Base-by-base conservation (phyloP, 1,284 basidiomycete species). In the Pyrrhoderma lamaoense region DNA sequence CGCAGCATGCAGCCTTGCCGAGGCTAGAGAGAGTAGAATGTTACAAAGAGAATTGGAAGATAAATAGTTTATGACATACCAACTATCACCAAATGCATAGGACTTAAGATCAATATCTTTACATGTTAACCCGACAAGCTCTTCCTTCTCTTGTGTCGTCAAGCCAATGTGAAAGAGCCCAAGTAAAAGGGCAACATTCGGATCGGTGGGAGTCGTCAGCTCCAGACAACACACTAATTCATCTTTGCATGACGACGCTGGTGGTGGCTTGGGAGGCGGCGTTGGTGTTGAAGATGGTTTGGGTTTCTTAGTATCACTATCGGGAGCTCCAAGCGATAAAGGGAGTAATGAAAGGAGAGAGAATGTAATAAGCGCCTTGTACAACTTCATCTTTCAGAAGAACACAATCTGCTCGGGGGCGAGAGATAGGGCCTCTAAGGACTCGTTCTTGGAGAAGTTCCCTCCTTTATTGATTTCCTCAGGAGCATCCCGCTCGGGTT, bases 221-320 rank as follows among this genome's bases (percentile, higher is more conserved):
- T 18, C 4, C 9, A 45, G 42, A 34, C 49, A 51, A 37, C 49
- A 51, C 8, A 51, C 42, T 31, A 45, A 36, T 42, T 51, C 49
- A 14, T 37, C 39, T 8, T 21, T 45, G 49, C 49, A 51, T 3
- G 49, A 45, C 13, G 49, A 34, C 3, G 9, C 34, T 14, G 42
- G 34, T 5, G 49, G 43, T 18, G 49, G 49, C 34, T 44, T 51
- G 13, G 49, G 49, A n/a, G 25, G 7, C 9, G 31, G 42, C 23
- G 40, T 51, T 37, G 49, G 49, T 16, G 27, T 45, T 43, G 42
- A 16, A 13, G 49, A 51, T 3, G 49, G 49, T 43, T 51, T 51
- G 2, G 49, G 49, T 31, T 47, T 47, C 22, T 45, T 16, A 14
- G 49, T 31, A 31, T 31, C 27, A 31, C 7, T 31, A 11, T 31